Evolutionary conservation across 169 alveolate species (phyloP).

Genomic region (Eimeria praecox): DNA sequence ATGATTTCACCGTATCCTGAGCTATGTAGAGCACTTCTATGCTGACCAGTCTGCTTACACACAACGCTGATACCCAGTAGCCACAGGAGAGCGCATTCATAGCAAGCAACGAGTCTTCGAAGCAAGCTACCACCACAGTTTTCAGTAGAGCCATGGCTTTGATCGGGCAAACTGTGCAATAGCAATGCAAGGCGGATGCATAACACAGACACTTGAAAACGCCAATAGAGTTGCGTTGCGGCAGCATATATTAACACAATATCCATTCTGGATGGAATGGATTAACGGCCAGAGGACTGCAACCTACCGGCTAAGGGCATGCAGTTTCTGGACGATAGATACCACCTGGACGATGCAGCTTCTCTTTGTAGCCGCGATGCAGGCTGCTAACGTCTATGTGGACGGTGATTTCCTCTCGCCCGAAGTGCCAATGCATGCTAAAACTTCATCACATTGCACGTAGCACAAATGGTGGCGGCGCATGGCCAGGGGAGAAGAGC

Average conservation of each 20-base stretch:
- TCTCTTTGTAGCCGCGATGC: too few relatives aligned
- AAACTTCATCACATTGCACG: too few relatives aligned
- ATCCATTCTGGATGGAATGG: neutral
- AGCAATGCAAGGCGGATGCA: neutral
- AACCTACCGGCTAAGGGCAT: neutral
- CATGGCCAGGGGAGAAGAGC: neutral
- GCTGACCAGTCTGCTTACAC: too few relatives aligned
- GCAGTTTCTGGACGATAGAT: neutral
- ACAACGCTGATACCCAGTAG: too few relatives aligned
- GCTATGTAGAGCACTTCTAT: too few relatives aligned
- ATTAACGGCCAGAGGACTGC: neutral
- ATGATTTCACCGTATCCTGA: too few relatives aligned
- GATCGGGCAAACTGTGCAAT: neutral
- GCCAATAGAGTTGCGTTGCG: too few relatives aligned
- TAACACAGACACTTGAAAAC: neutral
- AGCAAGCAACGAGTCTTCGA: neutral
- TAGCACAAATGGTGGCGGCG: neutral
- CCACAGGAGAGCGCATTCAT: neutral
- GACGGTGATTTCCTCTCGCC: too few relatives aligned
- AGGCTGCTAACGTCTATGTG: too few relatives aligned
- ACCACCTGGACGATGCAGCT: too few relatives aligned
- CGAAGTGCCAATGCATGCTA: too few relatives aligned
- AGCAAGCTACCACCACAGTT: neutral
- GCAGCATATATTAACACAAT: neutral
- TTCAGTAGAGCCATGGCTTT: neutral